Evolutionary conservation across 805 yeast species (phyloP).

Genomic region (Maudiozyma barnettii): DNA sequence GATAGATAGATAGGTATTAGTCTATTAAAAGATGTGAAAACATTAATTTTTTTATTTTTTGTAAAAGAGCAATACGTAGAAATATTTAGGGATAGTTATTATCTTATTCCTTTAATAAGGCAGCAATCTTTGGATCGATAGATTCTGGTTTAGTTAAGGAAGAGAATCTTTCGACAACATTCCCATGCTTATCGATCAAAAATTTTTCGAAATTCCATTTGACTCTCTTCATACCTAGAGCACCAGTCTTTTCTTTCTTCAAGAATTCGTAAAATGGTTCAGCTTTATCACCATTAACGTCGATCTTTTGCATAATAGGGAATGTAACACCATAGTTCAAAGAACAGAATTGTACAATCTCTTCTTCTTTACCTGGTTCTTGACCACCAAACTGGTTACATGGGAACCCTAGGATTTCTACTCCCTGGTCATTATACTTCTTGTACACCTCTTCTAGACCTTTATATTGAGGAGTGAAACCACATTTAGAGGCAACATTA

Average conservation of each 20-base stretch:
- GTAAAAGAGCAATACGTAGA: background rate
- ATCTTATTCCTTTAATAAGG: conserved; percentile 32
- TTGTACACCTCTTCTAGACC: conserved; percentile 63
- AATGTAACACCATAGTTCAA: conserved; percentile 83
- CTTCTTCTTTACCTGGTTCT: conserved; percentile 62
- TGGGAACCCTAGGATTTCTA: conserved; percentile 75
- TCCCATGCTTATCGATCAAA: conserved; percentile 43
- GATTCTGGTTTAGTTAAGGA: conserved; percentile 60
- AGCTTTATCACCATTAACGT: conserved; percentile 77
- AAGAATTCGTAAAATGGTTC: conserved; percentile 75
- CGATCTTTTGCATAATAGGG: conserved; percentile 79
- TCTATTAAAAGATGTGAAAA: background rate
- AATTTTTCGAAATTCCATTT: conserved; percentile 80
- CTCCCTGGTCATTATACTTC: conserved; percentile 52
- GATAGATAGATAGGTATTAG: background rate
- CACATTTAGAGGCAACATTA: conserved; percentile 84
- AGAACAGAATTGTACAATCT: conserved; percentile 66
- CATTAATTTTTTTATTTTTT: background rate
- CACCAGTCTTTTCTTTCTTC: conserved; percentile 56
- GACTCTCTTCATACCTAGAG: conserved; percentile 63
- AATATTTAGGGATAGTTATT: background rate
- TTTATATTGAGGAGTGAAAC: conserved; percentile 66
- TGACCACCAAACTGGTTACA: conserved; percentile 84
- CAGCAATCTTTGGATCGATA: conserved; percentile 50
- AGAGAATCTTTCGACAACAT: conserved; percentile 51